These are phyloP conservation scores for Oenanthe sinensis DNA, from an alignment of 129 eudicot species.

Conservation along the genomic window DNA sequence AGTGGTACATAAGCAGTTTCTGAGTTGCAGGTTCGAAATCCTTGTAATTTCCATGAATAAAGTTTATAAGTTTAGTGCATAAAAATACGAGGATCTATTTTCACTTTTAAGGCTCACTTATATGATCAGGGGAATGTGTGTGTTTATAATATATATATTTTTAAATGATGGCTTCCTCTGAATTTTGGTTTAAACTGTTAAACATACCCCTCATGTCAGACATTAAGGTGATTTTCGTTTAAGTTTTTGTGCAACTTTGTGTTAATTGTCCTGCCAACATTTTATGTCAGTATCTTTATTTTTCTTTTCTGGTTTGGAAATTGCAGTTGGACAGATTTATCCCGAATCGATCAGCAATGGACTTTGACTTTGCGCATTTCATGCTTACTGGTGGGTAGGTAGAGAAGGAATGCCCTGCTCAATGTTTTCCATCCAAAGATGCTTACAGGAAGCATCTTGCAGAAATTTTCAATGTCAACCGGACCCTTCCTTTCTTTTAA, in stretches of 20 bases:
- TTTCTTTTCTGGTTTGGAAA: constrained; percentile 10
- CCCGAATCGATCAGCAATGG: constrained; percentile 69
- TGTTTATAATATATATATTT: too few relatives aligned
- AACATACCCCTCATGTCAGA: background rate
- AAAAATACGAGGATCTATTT: background rate
- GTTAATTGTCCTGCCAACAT: background rate
- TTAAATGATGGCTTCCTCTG: background rate
- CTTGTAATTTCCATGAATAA: too few relatives aligned
- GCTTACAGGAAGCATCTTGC: constrained; percentile 47
- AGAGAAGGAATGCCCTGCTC: constrained; percentile 21
- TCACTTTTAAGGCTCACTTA: background rate
- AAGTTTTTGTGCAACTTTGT: background rate
- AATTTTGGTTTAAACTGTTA: background rate
- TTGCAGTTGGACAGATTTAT: constrained; percentile 64
- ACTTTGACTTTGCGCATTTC: constrained; percentile 51
- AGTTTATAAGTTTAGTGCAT: background rate
- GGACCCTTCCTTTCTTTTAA: constrained; percentile 54
- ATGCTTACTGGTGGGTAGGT: constrained; percentile 43
- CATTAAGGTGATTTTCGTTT: background rate
- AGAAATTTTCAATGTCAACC: constrained; percentile 41
- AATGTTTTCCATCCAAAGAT: constrained; percentile 30
- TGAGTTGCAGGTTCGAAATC: background rate
- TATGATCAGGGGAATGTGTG: background rate
- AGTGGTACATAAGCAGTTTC: background rate
- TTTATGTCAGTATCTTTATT: background rate